Percentiles rank a stretch among this genome's conserved stretches.
Evolutionary conservation across 805 yeast species (phyloP).

Genomic region (Metschnikowia santaceciliae): DNA sequence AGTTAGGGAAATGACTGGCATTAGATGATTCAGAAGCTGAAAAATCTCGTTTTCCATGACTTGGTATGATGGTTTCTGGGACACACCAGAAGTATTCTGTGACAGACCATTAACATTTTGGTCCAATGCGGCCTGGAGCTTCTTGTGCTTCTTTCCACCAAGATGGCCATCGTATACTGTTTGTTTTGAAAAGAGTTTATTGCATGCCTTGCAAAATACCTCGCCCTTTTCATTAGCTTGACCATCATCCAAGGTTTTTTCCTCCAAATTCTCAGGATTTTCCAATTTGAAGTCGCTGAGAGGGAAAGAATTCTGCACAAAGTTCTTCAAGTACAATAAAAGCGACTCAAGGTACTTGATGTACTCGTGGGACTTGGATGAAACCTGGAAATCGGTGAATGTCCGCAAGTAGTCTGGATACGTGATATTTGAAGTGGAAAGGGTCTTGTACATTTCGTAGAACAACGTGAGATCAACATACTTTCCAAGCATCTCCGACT

Average conservation of each 20-base stretch:
- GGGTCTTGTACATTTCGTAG: conserved; percentile 52
- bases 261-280: neutral
- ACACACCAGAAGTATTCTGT: neutral
- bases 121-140: conserved; percentile 26
- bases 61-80: neutral
- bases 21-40: conserved; percentile 20
- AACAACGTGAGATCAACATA: conserved; percentile 52
- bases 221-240: conserved; percentile 15
- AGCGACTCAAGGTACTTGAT: conserved; percentile 43
- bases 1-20: conserved; percentile 45
- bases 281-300: conserved; percentile 3
- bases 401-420: conserved; percentile 50
- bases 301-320: conserved; percentile 37
- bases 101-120: neutral
- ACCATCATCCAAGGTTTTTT: conserved; percentile 11
- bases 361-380: conserved; percentile 28
- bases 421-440: conserved; percentile 22
- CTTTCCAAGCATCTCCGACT: conserved; percentile 62
- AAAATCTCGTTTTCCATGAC: neutral
- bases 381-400: conserved; percentile 37
- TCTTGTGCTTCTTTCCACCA: conserved; percentile 69
- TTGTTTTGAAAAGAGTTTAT: conserved; percentile 55
- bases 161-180: conserved; percentile 70
- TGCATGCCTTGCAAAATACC: conserved; percentile 62
- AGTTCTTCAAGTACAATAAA: conserved; percentile 47